Evolutionary conservation across 176 grass and related monocot genomes (phyloP).

Genomic region (Chloris gayana): DNA sequence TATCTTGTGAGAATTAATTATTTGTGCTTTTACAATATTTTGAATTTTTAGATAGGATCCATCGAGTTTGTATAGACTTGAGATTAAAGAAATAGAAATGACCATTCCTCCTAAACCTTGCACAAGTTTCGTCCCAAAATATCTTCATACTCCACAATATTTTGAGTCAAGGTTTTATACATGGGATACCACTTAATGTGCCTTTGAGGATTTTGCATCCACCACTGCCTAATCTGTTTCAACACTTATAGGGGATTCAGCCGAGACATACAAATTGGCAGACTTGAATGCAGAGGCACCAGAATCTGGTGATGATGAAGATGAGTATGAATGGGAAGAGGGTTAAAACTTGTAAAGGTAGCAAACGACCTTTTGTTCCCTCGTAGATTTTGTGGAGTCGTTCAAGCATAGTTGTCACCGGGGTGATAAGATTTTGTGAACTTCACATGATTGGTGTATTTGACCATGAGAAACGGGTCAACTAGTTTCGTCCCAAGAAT

Average conservation of each 20-base stretch:
- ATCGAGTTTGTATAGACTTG: not conserved
- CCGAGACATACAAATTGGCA: slow-evolving; percentile 59
- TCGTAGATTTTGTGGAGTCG: not conserved
- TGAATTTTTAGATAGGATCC: not conserved
- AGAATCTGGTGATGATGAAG: slow-evolving; percentile 74
- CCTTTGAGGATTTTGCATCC: not conserved
- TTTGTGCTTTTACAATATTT: not conserved
- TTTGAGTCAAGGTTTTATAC: slow-evolving; percentile 13
- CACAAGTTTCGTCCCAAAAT: too few species aligned
- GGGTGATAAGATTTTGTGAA: not conserved
- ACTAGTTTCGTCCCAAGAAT: not conserved
- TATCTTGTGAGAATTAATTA: not conserved
- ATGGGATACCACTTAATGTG: not conserved
- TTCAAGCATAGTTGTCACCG: not conserved
- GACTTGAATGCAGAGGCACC: slow-evolving; percentile 89
- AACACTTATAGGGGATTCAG: slow-evolving; percentile 54
- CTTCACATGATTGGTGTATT: not conserved
- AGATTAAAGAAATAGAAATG: not conserved
- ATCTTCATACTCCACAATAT: too few species aligned
- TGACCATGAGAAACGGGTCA: not conserved
- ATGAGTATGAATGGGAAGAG: slow-evolving; percentile 77
- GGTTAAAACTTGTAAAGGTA: too few species aligned
- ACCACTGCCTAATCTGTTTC: slow-evolving; percentile 25
- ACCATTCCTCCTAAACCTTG: too few species aligned
- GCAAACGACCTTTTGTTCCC: not conserved